Evolutionary conservation across 2,329 filamentous ascomycete genomes (phyloP).

Genomic region (Arthrinium puccinioides): DNA sequence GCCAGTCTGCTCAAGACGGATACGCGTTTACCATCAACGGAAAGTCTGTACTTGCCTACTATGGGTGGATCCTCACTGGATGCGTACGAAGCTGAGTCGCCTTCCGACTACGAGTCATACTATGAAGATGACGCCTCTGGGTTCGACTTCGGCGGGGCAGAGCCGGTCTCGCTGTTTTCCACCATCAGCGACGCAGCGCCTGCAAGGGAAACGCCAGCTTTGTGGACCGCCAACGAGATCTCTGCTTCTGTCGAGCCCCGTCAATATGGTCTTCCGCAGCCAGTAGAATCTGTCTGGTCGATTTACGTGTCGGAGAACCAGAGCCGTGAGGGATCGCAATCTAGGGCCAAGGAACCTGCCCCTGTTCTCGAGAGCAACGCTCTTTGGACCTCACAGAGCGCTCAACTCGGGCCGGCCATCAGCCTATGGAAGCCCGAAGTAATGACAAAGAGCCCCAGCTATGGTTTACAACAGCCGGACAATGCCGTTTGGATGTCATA

Average conservation of each 20-base stretch:
- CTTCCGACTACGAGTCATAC: conserved; percentile 20
- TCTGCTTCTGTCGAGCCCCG: conserved; percentile 3
- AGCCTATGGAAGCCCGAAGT: too few species aligned
- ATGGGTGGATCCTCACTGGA: conserved; percentile 18
- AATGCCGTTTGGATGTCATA: too few species aligned
- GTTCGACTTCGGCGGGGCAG: too few species aligned
- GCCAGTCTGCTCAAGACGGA: conserved; percentile 49
- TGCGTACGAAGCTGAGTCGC: conserved; percentile 24
- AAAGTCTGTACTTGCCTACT: conserved; percentile 34
- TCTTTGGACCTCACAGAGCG: neutral
- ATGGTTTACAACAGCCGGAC: too few species aligned
- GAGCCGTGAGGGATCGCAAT: neutral
- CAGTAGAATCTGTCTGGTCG: neutral
- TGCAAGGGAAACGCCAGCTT: neutral
- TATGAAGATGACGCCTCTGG: conserved; percentile 9
- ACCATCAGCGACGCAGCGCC: too few species aligned
- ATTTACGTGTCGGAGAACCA: neutral
- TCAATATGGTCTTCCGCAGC: conserved; percentile 10
- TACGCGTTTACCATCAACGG: conserved; percentile 36
- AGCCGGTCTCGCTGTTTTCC: too few species aligned
- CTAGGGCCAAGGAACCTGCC: neutral
- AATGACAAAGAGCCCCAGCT: too few species aligned
- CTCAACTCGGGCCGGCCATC: too few species aligned
- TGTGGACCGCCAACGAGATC: conserved; percentile 15
- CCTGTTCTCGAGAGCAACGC: neutral